A percentile compares a stretch with the other conserved stretches of the same genome.
phyloP scores from a whole-genome alignment of 257 asterid genomes.

The Henckelia pumila region DNA sequence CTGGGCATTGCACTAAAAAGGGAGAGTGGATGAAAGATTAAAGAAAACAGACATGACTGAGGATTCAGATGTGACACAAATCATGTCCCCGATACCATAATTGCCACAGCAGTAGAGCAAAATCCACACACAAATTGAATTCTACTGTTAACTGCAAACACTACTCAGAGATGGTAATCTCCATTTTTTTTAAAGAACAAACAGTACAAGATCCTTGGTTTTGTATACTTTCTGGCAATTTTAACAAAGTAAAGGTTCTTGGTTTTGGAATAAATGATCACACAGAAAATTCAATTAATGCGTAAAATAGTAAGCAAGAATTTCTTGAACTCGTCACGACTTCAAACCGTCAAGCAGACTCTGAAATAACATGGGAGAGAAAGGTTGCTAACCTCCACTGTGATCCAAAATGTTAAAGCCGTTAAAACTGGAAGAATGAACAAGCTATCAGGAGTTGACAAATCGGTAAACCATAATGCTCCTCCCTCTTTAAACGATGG shows the following conservation, averaged over 20 bases:
- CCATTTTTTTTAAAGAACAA: not conserved
- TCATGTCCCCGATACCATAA: not conserved
- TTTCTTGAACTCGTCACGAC: not conserved
- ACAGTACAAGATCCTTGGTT: not conserved
- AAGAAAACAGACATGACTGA: conserved; percentile 14
- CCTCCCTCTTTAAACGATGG: conserved; percentile 97
- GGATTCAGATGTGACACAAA: conserved; percentile 20
- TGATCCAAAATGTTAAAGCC: conserved; percentile 86
- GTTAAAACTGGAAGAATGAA: conserved; percentile 74
- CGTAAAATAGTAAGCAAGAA: not conserved
- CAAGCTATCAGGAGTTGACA: conserved; percentile 83
- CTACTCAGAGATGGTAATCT: not conserved
- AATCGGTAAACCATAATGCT: conserved; percentile 80
- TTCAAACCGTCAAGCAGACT: conserved; percentile 17
- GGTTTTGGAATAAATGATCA: not conserved
- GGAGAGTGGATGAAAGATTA: conserved; percentile 15
- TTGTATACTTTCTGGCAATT: too few species aligned
- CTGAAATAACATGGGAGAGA: not conserved
- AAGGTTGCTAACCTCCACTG: conserved; percentile 72
- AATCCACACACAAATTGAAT: not conserved
- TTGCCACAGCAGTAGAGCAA: not conserved
- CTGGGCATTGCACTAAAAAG: conserved; percentile 64
- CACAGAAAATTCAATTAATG: conserved; percentile 6
- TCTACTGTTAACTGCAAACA: not conserved
- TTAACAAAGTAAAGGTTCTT: not conserved